Evolutionary conservation across 257 asterid species (phyloP), one percentile per base, ranked within the genome.

Genomic region (Galeopsis tetrahit): DNA sequence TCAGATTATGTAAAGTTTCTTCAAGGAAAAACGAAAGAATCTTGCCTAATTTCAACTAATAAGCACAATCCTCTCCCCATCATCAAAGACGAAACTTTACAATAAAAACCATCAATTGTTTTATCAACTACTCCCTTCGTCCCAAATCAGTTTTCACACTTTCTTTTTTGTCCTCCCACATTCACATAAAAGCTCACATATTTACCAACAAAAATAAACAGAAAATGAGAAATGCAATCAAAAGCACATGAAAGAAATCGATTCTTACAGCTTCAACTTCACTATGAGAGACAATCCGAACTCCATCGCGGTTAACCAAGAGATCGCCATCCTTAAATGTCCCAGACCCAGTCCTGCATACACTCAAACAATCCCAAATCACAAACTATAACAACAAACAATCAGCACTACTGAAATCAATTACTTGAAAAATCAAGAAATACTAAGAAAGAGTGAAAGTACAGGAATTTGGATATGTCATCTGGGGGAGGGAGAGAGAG

Each of bases 271-370:
- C 78, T 79, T 87, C 96, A 69, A 81, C 85, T 88, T 88, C 90
- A 74, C 71, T 78, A 57, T 87, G 83, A 11, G 98, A 82, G 36
- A 90, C 94, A 75, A 95, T 80, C 70, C 98, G 88, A 77, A 95
- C 96, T 8, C 99, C 98, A 64, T 95, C 91, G 75, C 86, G 82
- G 80, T 92, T 95, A 73, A 95, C 99, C 83, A 92, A 82, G 74
- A 95, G 92, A 86, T 95, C 98, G 17, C 98, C 99, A 85, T 90
- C 92, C 90, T 82, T 95, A 71, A 95, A 95, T 36, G 99, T 95
- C 68, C 99, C 99, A 35, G 99, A 95, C 72, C 86, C 90, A 71
- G 97, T 85, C 85, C 98, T 92, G 79, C 73, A 81, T 3, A 73
- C 21, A 59, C 15, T 6, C 66, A 35, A n/a, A 28, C 4, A 66